Evolutionary conservation across 805 yeast species (phyloP), one percentile per base, ranked within the genome.

Genomic region (Kluyveromyces nonfermentans): DNA sequence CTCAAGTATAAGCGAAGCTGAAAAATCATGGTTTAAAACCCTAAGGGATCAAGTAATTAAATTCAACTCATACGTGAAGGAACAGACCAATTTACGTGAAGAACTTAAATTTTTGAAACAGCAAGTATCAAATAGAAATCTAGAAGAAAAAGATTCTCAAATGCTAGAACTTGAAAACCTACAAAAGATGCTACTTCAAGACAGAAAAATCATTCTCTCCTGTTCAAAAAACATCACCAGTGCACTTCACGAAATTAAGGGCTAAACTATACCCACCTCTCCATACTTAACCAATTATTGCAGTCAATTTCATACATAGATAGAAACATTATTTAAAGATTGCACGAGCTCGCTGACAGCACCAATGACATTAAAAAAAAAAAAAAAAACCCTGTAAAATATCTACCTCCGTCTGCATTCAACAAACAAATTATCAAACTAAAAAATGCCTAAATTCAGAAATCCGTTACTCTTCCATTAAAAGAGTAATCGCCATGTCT

Each of bases 381-480:
- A 25, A 10, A 25, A 10, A 14, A 10, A 25, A 10, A 25, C 12
- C 30, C 12, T 6, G 30, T 25, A 10, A 25, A 10, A 25, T 10
- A 25, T 25, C 12, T 25, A 25, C 30, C 12, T 25, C 7, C 30
- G 30, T 25, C 12, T 25, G 12, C 30, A 25, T 25, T 25, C 30
- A 25, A 25, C 30, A 10, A 25, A 25, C 12, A 25, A 25, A 25
- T 10, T 25, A 25, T 25, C 12, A 10, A 25, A 10, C 12, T 25
- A 10, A 25, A 25, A 25, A 14, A 25, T 25, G 30, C 7, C 28
- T 38, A 16, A 25, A 22, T 6, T 60, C 64, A 93, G 57, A 93
- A 93, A 62, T 93, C 98, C 1, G 97, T 90, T 25, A 87, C 96
- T 59, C 97, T 77, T 0, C 98, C 98, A 58, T 93, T 90, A 63